These are phyloP conservation scores for Crithidia bombi DNA, from an alignment of 208 protist genomes.

Conservation along the genomic window DNA sequence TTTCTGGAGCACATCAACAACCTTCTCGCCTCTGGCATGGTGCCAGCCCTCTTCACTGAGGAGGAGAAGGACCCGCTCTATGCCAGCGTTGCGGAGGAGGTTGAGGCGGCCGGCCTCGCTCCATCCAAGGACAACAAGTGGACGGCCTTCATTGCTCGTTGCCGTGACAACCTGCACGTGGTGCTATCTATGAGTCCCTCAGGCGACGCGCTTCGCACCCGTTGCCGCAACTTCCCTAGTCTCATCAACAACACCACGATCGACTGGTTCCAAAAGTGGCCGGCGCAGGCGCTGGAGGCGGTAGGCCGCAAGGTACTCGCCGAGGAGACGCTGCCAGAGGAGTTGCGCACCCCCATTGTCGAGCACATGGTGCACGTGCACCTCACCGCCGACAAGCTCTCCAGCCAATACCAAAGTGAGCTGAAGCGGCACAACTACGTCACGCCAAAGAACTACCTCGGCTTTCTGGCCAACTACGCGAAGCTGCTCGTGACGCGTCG, in stretches of 20 bases:
- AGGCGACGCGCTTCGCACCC: constrained; percentile 94
- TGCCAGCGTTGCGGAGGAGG: constrained; percentile 90
- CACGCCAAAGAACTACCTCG: constrained; percentile 99
- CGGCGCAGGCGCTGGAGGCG: constrained; percentile 95
- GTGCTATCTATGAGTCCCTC: constrained; percentile 98
- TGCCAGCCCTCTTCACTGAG: constrained; percentile 98
- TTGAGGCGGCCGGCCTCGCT: constrained; percentile 77
- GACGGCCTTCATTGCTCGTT: constrained; percentile 97
- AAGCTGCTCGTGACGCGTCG: constrained; percentile 93
- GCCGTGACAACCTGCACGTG: constrained; percentile 98
- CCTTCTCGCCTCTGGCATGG: constrained; percentile 98
- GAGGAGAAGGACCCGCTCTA: constrained; percentile 98
- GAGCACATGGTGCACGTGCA: constrained; percentile 98
- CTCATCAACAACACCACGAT: constrained; percentile 99
- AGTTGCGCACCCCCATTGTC: constrained; percentile 86
- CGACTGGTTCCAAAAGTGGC: constrained; percentile 99
- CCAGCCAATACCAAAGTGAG: constrained; percentile 87
- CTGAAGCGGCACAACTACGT: constrained; percentile 98
- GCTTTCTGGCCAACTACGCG: constrained; percentile 97
- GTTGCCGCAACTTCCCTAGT: constrained; percentile 98
- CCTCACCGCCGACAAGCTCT: constrained; percentile 88
- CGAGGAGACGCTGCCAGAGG: constrained; percentile 91
- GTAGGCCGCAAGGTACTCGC: constrained; percentile 91
- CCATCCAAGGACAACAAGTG: constrained; percentile 98
- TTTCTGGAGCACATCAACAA: constrained; percentile 99